phyloP scores from a whole-genome alignment of 179 eudicot genomes.

The Spergularia azorica region DNA sequence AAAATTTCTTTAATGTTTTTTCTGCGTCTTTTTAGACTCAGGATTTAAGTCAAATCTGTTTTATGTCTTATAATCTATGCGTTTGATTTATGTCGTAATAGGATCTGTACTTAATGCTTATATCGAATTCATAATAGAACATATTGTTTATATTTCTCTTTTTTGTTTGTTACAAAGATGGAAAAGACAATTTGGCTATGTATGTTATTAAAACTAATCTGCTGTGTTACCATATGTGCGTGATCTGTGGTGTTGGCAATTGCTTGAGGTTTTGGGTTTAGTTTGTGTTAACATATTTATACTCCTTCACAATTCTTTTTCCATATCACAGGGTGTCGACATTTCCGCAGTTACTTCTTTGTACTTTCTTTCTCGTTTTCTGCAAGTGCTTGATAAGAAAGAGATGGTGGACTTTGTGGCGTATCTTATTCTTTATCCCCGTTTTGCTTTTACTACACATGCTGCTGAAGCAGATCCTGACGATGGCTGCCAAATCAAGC shows the following conservation, averaged over 20 bases:
- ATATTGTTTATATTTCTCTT: neutral
- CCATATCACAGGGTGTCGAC: slow-evolving; percentile 38
- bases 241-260: neutral
- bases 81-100: neutral
- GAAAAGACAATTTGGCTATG: neutral
- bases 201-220: neutral
- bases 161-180: neutral
- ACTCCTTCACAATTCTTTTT: neutral
- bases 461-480: slow-evolving; percentile 21
- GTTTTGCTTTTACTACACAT: slow-evolving; percentile 28
- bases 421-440: slow-evolving; percentile 45
- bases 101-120: neutral
- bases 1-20: slow-evolving; percentile 9
- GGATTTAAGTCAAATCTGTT: neutral
- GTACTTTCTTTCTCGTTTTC: slow-evolving; percentile 41
- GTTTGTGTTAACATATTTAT: neutral
- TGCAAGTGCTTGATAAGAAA: slow-evolving; percentile 52
- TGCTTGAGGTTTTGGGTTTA: neutral
- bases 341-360: slow-evolving; percentile 48
- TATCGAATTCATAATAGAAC: neutral
- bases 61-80: neutral
- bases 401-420: slow-evolving; percentile 51
- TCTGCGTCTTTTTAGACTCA: neutral
- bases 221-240: neutral
- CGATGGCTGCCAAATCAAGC: slow-evolving; percentile 21